These are phyloP conservation scores for Dalechampia spathulata DNA, from an alignment of 441 rosid genomes.

Conservation along the genomic window DNA sequence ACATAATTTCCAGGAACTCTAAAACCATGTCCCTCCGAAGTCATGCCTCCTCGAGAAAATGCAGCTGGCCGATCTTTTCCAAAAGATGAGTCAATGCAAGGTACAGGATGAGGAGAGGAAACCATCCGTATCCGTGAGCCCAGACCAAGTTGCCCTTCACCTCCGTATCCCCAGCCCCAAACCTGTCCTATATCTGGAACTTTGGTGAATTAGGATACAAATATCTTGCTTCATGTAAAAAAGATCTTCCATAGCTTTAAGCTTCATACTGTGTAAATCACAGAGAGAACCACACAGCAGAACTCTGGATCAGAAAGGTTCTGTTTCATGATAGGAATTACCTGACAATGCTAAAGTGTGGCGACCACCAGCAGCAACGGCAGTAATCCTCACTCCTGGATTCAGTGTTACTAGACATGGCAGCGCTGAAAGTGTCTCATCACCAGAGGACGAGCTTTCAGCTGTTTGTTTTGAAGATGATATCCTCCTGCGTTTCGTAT, in stretches of 20 bases:
- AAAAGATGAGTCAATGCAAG: conserved; percentile 56
- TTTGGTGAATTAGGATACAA: conserved; percentile 32
- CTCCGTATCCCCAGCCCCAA: conserved; percentile 99
- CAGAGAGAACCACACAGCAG: conserved; percentile 6
- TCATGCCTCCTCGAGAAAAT: conserved; percentile 43
- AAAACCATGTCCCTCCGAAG: conserved; percentile 48
- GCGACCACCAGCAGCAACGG: conserved; percentile 97
- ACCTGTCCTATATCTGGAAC: conserved; percentile 95
- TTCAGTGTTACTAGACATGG: conserved; percentile 85
- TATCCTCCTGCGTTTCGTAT: conserved; percentile 61
- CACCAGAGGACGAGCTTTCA: conserved; percentile 67
- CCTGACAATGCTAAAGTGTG: conserved; percentile 95
- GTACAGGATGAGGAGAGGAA: conserved; percentile 86
- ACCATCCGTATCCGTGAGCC: conserved; percentile 90
- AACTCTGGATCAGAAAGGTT: conserved; percentile 8
- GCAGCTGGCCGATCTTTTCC: conserved; percentile 46
- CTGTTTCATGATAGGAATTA: conserved; percentile 18
- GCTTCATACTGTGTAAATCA: conserved; percentile 13
- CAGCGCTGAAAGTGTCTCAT: conserved; percentile 64
- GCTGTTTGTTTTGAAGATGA: conserved; percentile 63
- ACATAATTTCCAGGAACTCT: conserved; percentile 84
- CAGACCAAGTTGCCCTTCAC: conserved; percentile 99
- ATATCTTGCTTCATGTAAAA: conserved; percentile 15
- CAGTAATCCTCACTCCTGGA: conserved; percentile 70
- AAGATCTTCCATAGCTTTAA: conserved; percentile 21